Evolutionary conservation across 306 rosid genomes (phyloP).

Genomic region (Inga oerstediana): DNA sequence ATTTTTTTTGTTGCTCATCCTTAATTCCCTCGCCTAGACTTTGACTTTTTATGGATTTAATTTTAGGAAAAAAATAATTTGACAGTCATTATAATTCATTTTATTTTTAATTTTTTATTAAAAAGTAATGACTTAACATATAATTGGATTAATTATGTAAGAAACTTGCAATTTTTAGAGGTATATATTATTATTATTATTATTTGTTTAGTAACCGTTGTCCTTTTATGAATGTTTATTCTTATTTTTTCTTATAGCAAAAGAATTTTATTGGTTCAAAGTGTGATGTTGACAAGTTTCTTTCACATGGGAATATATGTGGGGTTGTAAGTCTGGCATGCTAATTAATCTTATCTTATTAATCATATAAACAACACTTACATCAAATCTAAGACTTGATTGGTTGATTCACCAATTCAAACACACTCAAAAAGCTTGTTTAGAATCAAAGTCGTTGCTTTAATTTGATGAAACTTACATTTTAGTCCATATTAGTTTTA

Average conservation of each 20-base stretch:
- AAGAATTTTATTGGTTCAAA: not conserved
- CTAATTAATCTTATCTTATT: not conserved
- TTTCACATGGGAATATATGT: not conserved
- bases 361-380: not conserved
- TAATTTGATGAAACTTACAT: not conserved
- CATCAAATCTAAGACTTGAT: not conserved
- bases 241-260: not conserved
- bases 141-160: too few relatives aligned
- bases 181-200: too few relatives aligned
- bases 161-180: not conserved
- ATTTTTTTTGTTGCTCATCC: not conserved
- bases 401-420: not conserved
- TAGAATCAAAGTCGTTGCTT: not conserved
- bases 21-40: not conserved
- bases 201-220: not conserved
- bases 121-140: not conserved
- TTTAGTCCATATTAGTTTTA: not conserved
- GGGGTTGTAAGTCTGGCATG: not conserved
- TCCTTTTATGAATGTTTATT: not conserved
- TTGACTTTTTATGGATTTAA: not conserved
- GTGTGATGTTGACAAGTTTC: not conserved
- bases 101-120: too few relatives aligned
- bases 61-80: not conserved
- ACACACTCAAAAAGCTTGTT: not conserved
- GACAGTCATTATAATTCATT: too few relatives aligned